phyloP scores from a whole-genome alignment of 495 filamentous ascomycete genomes.

The Tuber microsphaerosporum region DNA sequence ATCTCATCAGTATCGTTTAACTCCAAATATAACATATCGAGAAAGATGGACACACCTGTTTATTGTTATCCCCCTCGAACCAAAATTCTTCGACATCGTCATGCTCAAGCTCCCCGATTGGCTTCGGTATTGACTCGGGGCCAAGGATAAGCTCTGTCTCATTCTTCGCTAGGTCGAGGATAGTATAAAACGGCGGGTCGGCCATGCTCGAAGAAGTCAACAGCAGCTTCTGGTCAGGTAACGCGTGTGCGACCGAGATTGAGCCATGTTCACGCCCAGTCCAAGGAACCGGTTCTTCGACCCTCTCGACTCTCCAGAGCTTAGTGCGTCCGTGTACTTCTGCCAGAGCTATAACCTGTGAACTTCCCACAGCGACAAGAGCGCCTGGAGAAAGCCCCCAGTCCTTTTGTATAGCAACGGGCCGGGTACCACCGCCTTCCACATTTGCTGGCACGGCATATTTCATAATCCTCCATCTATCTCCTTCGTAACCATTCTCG shows the following conservation, averaged over 20 bases:
- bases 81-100: slow-evolving; percentile 62
- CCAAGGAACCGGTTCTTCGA: slow-evolving; percentile 50
- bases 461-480: slow-evolving; percentile 66
- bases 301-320: slow-evolving; percentile 52
- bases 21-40: not conserved
- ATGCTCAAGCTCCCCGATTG: slow-evolving; percentile 12
- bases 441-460: slow-evolving; percentile 8
- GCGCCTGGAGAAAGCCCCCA: slow-evolving; percentile 63
- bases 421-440: not conserved
- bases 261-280: slow-evolving; percentile 52
- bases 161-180: slow-evolving; percentile 14
- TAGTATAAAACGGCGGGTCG: slow-evolving; percentile 26
- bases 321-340: slow-evolving; percentile 58
- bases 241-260: slow-evolving; percentile 53
- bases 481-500: slow-evolving; percentile 79
- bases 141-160: slow-evolving; percentile 6
- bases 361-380: slow-evolving; percentile 49
- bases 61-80: slow-evolving; percentile 54
- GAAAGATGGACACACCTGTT: slow-evolving; percentile 9
- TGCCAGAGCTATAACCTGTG: not conserved
- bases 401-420: slow-evolving; percentile 32
- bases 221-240: slow-evolving; percentile 54
- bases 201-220: slow-evolving; percentile 58
- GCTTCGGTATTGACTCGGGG: slow-evolving; percentile 16
- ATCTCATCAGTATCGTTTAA: slow-evolving; percentile 16